Evolutionary conservation across 306 rosid genomes (phyloP).

Genomic region (Sesbania bispinosa): DNA sequence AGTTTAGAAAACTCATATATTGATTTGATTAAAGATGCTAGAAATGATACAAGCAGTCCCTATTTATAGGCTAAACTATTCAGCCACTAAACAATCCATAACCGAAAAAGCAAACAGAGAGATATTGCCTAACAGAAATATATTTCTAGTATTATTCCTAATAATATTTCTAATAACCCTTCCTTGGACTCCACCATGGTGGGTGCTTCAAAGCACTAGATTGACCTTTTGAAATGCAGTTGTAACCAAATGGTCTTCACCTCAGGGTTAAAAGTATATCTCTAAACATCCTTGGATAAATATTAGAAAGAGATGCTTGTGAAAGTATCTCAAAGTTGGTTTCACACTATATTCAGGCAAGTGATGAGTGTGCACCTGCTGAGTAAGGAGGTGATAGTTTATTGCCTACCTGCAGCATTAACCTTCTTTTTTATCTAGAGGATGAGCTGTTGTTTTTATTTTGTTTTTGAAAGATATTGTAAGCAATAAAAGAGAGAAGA

Average conservation of each 20-base stretch:
- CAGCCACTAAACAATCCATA: too few relatives aligned
- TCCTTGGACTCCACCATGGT: too few relatives aligned
- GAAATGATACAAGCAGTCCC: too few relatives aligned
- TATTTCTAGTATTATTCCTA: too few relatives aligned
- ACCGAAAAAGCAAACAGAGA: too few relatives aligned
- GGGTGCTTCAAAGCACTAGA: too few relatives aligned
- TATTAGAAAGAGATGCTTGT: conserved; percentile 11
- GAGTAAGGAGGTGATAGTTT: not conserved
- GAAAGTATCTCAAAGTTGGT: not conserved
- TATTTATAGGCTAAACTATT: too few relatives aligned
- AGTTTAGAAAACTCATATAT: too few relatives aligned
- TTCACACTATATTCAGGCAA: not conserved
- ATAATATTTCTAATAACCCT: too few relatives aligned
- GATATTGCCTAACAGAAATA: too few relatives aligned
- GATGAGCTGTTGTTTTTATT: not conserved
- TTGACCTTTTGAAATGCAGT: too few relatives aligned
- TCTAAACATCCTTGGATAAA: not conserved
- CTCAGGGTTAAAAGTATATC: not conserved
- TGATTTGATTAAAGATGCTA: too few relatives aligned
- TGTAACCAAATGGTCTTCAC: not conserved
- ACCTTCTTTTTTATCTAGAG: not conserved
- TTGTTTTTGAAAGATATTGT: not conserved
- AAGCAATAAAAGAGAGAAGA: not conserved
- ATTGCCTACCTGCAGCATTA: not conserved
- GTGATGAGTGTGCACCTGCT: not conserved